A percentile compares a stretch with the other conserved stretches of the same genome.
Conservation (phyloP, 768 basidiomycete species). For the Leccinum longicurvipes region DNA sequence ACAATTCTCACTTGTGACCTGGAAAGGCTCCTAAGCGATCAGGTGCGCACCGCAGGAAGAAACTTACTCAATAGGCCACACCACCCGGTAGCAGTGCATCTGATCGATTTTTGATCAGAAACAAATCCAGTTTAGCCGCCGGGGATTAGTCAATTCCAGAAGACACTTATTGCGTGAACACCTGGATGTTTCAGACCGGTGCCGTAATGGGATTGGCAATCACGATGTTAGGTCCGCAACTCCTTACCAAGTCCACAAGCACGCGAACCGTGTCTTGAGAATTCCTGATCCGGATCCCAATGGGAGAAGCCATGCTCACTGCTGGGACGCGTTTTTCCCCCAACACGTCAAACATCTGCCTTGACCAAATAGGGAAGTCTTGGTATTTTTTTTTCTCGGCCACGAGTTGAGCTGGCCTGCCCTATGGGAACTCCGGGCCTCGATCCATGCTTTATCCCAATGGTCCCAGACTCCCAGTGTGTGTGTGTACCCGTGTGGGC, state of each 20-base stretch:
- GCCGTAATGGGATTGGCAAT: slow-evolving; percentile 36
- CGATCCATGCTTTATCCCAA: slow-evolving; percentile 3
- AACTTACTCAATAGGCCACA: slow-evolving; percentile 31
- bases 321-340: slow-evolving; percentile 7
- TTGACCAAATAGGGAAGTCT: slow-evolving; percentile 4
- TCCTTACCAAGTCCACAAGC: slow-evolving; percentile 8
- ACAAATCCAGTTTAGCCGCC: slow-evolving; percentile 27
- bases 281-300: slow-evolving; percentile 11
- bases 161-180: slow-evolving; percentile 16
- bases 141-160: slow-evolving; percentile 31
- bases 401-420: slow-evolving; percentile 7
- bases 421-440: slow-evolving; percentile 12
- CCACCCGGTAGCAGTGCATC: slow-evolving; percentile 23
- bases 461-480: slow-evolving; percentile 9
- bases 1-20: slow-evolving; percentile 30
- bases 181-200: slow-evolving; percentile 26
- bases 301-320: slow-evolving; percentile 16
- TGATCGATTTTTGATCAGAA: slow-evolving; percentile 32
- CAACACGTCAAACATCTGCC: slow-evolving; percentile 15
- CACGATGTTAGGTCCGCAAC: slow-evolving; percentile 20
- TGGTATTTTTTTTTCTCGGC: slow-evolving; percentile 5
- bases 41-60: slow-evolving; percentile 17
- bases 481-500: neutral
- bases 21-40: slow-evolving; percentile 30
- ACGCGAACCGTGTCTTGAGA: slow-evolving; percentile 6